phyloP scores from a whole-genome alignment of 441 rosid genomes.

The Pelargonium myrrhifolium region DNA sequence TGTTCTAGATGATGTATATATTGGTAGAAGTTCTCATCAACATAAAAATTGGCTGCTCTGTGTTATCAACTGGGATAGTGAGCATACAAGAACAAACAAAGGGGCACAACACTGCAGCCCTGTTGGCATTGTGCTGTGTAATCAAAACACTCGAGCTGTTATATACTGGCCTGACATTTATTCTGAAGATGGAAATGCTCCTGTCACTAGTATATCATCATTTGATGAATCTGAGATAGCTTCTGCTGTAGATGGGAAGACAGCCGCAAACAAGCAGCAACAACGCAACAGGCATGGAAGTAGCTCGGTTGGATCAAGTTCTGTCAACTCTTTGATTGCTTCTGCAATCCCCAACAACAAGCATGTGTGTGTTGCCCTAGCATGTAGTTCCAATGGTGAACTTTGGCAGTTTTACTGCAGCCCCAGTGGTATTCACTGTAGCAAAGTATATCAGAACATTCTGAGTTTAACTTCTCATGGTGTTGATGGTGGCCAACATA shows the following conservation, averaged over 20 bases:
- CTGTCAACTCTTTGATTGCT: constrained; percentile 64
- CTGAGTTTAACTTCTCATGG: constrained; percentile 31
- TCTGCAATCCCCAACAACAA: constrained; percentile 32
- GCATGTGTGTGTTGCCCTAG: constrained; percentile 59
- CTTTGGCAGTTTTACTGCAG: constrained; percentile 74
- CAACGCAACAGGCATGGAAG: constrained; percentile 29
- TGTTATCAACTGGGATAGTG: constrained; percentile 55
- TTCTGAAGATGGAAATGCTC: constrained; percentile 35
- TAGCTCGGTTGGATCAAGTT: constrained; percentile 29
- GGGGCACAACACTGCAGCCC: constrained; percentile 30
- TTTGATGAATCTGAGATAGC: constrained; percentile 34
- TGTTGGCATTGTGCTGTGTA: constrained; percentile 57
- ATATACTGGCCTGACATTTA: constrained; percentile 72
- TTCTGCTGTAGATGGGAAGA: constrained; percentile 35
- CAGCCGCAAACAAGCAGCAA: constrained; percentile 25
- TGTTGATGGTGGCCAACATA: constrained; percentile 31
- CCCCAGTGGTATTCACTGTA: constrained; percentile 39
- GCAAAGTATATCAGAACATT: constrained; percentile 32
- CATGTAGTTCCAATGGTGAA: constrained; percentile 62
- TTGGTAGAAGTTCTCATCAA: constrained; percentile 24
- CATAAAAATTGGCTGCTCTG: constrained; percentile 55
- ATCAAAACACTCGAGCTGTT: constrained; percentile 50
- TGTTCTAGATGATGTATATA: constrained; percentile 28
- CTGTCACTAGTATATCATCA: constrained; percentile 35
- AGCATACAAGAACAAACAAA: constrained; percentile 27